phyloP scores from a whole-genome alignment of 1,284 basidiomycete species.

The Malassezia brasiliensis region DNA sequence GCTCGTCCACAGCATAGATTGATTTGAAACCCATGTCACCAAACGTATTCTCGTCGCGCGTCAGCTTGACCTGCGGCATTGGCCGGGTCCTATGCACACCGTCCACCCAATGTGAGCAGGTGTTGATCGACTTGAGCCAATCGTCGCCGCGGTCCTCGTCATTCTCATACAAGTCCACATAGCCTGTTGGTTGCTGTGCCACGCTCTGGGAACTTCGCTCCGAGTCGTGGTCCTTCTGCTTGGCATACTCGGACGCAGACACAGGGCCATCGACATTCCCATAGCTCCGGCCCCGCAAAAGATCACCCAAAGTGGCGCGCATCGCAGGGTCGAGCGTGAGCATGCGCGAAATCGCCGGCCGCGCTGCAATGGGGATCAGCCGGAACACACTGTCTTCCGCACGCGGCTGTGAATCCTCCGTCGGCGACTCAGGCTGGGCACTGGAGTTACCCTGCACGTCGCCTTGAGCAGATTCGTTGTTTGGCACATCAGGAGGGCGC shows the following conservation, averaged over 20 bases:
- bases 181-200: conserved; percentile 9
- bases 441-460: neutral
- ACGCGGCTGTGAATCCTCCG: conserved; percentile 7
- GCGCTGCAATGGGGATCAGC: conserved; percentile 77
- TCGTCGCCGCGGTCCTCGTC: conserved; percentile 49
- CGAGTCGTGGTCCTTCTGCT: neutral
- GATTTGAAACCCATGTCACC: conserved; percentile 16
- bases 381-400: conserved; percentile 96
- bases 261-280: conserved; percentile 33
- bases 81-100: neutral
- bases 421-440: neutral
- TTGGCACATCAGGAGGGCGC: neutral
- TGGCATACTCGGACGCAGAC: conserved; percentile 27
- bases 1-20: neutral
- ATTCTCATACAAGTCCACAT: conserved; percentile 37
- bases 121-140: conserved; percentile 48
- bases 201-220: conserved; percentile 18
- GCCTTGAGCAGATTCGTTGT: neutral
- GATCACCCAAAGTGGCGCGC: conserved; percentile 84
- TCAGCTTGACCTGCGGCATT: neutral
- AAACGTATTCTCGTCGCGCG: conserved; percentile 12
- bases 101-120: conserved; percentile 35
- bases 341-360: conserved; percentile 77
- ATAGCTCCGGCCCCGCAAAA: conserved; percentile 63
- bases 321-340: conserved; percentile 76